Evolutionary conservation across 2,329 filamentous ascomycete genomes (phyloP), one percentile per base, ranked within the genome.

Genomic region (Biscogniauxia mediterranea): DNA sequence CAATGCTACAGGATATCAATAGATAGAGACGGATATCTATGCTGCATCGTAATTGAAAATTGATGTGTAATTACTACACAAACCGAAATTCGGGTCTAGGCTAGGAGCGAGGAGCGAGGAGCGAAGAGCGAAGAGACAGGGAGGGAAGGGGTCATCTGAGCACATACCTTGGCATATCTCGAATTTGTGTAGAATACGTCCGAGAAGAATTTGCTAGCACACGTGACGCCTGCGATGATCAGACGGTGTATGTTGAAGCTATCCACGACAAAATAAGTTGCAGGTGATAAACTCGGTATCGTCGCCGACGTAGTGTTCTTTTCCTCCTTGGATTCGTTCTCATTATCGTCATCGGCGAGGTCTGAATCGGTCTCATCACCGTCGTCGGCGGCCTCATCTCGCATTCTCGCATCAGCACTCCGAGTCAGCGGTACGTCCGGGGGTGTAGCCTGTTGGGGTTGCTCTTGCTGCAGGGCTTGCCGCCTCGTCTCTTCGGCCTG

Each of bases 131-230:
- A n/a, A n/a, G n/a, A n/a, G n/a, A n/a, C n/a, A n/a, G 26, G 50
- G 25, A 28, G 7, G n/a, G 21, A 21, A 46, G 32, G 28, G 32
- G 38, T 46, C 15, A 5, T 46, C 38, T 46, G 38, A 46, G 5
- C 55, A 79, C 82, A 65, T 83, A 97, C 95, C 90, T 98, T 99
- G 62, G 95, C 95, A 76, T 99, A 99, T 87, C 95, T 87, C 59
- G 95, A 98, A 77, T 99, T 99, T 9, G 95, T 99, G 75, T 98
- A 99, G 71, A 99, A 99, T 50, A 98, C 94, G 78, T 99, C 86
- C 5, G 94, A 98, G 78, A 99, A 99, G 83, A 98, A 99, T 77
- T 99, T 99, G 85, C 94, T 98, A 5, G 95, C 93, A 77, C 95
- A 98, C 2, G 95, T 99, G 52, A 99, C 95, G 42, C 94, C 95